Base-by-base conservation (phyloP, 2,329 filamentous ascomycete genomes). In the Neonectria coccinea region DNA sequence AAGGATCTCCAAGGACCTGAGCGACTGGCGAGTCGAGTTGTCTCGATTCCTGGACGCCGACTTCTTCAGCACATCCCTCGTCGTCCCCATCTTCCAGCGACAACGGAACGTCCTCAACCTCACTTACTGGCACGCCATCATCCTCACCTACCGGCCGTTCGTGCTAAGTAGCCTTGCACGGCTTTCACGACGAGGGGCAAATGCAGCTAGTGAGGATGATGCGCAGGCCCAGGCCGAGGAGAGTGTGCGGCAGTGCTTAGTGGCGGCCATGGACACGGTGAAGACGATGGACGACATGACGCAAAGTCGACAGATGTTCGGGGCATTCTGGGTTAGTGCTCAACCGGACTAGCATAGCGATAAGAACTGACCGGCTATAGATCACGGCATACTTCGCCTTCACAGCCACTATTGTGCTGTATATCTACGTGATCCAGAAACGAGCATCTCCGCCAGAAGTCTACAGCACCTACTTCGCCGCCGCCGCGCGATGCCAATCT, bases 101-200 rank as follows among this genome's bases (percentile, higher is more conserved):
- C 81, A 83, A 56, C 75, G 78, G 0, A 80, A 82, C 25, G 78
- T 82, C 0, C 67, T 83, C 1, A 81, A 81, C 44, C 62, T 82
- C 4, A 77, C 80, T 1, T 82, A 79, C 51, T 82, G 79, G 78
- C 81, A 83, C 55, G 77, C 81, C 2, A 73, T 78, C 12, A 80
- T 83, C 5, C 75, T 82, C 3, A 78, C 77, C 0, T 74, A 82
- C 48, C 72, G 81, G 0, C 80, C 79, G 5, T 78, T 78, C 12
- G 69, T 82, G 0, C 59, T 79, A 0, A 79, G 76, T 10, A 79
- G 78, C 50, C 78, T 81, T 27, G 68, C 70, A 2, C 51, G 66
- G 1, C 56, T 71, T 0, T 71, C 70, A 1, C 51, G 63, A 1
- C 62, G 71, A 11, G 62, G 55, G 0, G 44, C 62, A 0, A 62